These are phyloP conservation scores for Soucietia sequanensis DNA, from an alignment of 805 yeast genomes.

Conservation along the genomic window DNA sequence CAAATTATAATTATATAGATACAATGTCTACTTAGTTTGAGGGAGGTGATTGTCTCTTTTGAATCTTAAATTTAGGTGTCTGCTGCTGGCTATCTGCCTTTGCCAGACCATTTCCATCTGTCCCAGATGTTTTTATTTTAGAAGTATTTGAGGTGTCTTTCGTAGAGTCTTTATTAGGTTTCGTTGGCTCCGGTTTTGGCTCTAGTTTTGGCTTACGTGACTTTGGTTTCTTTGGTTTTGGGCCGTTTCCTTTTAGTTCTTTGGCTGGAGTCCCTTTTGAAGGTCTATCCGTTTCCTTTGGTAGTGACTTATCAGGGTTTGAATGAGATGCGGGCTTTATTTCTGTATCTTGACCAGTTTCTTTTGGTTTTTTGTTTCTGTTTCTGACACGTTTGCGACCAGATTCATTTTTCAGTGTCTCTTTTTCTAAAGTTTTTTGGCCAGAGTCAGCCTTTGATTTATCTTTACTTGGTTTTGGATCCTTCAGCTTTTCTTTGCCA, in stretches of 20 bases:
- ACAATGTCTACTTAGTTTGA: too few relatives aligned
- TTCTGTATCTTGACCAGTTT: not conserved
- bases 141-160: too few relatives aligned
- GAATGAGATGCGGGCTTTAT: slow-evolving; percentile 2
- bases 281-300: not conserved
- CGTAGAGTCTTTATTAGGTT: too few relatives aligned
- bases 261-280: not conserved
- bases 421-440: not conserved
- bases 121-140: too few relatives aligned
- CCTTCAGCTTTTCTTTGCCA: slow-evolving; percentile 2
- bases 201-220: slow-evolving; percentile 2
- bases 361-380: slow-evolving; percentile 1
- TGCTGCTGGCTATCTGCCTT: not conserved
- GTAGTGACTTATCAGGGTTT: slow-evolving; percentile 1
- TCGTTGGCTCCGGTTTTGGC: too few relatives aligned
- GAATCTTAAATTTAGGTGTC: not conserved
- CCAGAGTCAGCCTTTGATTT: not conserved
- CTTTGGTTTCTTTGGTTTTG: not conserved
- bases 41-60: not conserved
- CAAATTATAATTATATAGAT: too few relatives aligned
- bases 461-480: slow-evolving; percentile 1
- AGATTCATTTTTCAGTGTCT: slow-evolving; percentile 1
- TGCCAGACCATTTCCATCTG: too few relatives aligned
- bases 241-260: not conserved
- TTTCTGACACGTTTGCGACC: too few relatives aligned